Evolutionary conservation across 441 rosid genomes (phyloP), one percentile per base, ranked within the genome.

Genomic region (Populus tomentosa): DNA sequence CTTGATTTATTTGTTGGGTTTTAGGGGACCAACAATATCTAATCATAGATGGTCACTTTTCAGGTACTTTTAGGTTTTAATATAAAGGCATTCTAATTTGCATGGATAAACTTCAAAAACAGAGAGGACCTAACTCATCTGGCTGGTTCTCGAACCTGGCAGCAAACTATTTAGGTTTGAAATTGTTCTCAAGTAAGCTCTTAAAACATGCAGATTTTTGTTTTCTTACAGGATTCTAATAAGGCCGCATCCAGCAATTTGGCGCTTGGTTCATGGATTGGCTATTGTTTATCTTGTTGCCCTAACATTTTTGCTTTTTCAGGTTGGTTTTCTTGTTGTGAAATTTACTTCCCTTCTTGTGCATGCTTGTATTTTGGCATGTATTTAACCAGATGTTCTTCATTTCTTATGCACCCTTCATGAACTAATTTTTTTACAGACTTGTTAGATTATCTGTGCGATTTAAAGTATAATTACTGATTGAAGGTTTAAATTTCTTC

Each of bases 241-340:
- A 56, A 90, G 99, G 81, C 99, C 99, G 24, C 99, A 97, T 82
- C 99, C 99, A 71, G 98, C 98, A 76, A 86, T 94, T 71, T 97
- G 98, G 99, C 97, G 98, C 24, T 87, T 97, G 85, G 98, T 92
- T 87, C 99, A 97, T 83, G 99, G 99, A 81, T 82, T 97, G 97
- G 99, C 99, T 67, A 93, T 97, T 72, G 77, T 93, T 70, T 97
- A 97, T 85, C 91, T 97, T 78, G 98, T 97, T 73, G 85, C 94
- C 71, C 98, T 97, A 74, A 90, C 99, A 53, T 97, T 97, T 86
- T 91, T 94, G 80, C 99, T 96, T 84, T 96, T 96, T 81, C 99
- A 96, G 98, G 99, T 96, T 86, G 69, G 83, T 77, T 81, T 64
- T 69, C 6, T 46, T 38, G 11, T 28, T 75, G 32, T 30, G 32